Conservation (phyloP, 2,329 filamentous ascomycete species). For the Sclerotinia minor region DNA sequence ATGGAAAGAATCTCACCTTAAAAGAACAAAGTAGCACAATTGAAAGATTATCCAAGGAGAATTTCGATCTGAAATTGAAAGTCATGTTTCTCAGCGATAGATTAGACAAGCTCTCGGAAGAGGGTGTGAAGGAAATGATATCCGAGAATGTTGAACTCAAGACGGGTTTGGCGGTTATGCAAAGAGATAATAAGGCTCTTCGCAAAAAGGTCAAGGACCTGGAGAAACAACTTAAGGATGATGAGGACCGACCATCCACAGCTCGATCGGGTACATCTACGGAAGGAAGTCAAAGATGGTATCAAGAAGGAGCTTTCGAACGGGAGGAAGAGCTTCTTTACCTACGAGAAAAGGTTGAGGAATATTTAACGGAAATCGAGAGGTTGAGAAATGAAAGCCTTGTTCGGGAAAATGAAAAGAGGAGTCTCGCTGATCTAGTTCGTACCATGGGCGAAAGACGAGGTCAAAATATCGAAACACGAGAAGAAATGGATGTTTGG, state of each 20-base stretch:
- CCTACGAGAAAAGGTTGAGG: conserved; percentile 80
- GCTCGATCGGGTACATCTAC: conserved; percentile 57
- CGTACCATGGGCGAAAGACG: conserved; percentile 59
- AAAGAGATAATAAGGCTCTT: conserved; percentile 85
- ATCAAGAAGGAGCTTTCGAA: conserved; percentile 61
- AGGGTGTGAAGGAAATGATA: conserved; percentile 97
- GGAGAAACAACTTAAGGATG: conserved; percentile 73
- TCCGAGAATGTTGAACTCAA: conserved; percentile 95
- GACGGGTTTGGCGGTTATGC: conserved; percentile 82
- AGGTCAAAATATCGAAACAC: conserved; percentile 49
- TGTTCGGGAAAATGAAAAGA: conserved; percentile 79
- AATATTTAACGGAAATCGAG: conserved; percentile 81
- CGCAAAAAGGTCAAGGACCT: conserved; percentile 81
- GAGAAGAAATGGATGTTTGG: conserved; percentile 80
- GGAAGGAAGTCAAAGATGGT: conserved; percentile 56
- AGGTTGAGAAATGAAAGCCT: conserved; percentile 76
- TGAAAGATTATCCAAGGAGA: conserved; percentile 93
- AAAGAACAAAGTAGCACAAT: conserved; percentile 99
- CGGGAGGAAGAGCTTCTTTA: conserved; percentile 85
- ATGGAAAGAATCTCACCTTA: conserved; percentile 75
- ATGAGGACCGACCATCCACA: conserved; percentile 62
- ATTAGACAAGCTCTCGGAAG: conserved; percentile 88
- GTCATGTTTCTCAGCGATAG: conserved; percentile 96
- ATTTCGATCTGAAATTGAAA: conserved; percentile 95
- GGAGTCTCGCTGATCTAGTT: conserved; percentile 80